phyloP scores from a whole-genome alignment of 23 red algal species.

The Gracilaria domingensis region DNA sequence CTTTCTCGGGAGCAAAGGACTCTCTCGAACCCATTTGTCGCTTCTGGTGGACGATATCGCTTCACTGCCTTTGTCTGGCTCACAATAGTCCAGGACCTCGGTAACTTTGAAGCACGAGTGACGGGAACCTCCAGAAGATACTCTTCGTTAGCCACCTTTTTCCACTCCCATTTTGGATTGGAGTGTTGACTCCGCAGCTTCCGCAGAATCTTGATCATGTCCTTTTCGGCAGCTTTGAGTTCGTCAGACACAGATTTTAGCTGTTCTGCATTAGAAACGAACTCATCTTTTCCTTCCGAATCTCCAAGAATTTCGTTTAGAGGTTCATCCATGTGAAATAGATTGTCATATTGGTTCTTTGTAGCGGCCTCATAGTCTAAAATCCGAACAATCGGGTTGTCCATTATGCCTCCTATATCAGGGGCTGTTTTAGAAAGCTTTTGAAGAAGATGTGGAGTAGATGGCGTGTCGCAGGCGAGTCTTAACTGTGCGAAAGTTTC shows the following conservation, averaged over 20 bases:
- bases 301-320: not conserved
- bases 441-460: conserved; percentile 39
- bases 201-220: conserved; percentile 37
- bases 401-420: conserved; percentile 10
- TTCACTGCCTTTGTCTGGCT: conserved; percentile 83
- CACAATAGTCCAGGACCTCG: conserved; percentile 66
- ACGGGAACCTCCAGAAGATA: conserved; percentile 77
- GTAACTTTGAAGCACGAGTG: conserved; percentile 28
- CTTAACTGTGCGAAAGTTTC: conserved; percentile 14
- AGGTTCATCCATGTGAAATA: conserved; percentile 36
- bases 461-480: not conserved
- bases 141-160: conserved; percentile 80
- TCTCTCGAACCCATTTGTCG: conserved; percentile 39
- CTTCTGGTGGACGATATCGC: conserved; percentile 70
- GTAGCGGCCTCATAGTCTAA: conserved; percentile 33
- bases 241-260: conserved; percentile 25
- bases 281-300: conserved; percentile 24
- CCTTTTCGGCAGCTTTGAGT: conserved; percentile 19
- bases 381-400: conserved; percentile 26
- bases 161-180: conserved; percentile 73
- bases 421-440: conserved; percentile 43
- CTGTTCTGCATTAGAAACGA: conserved; percentile 11
- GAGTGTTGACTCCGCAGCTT: conserved; percentile 39
- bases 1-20: conserved; percentile 60
- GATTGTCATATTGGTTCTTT: conserved; percentile 18